Percentiles rank a stretch among this genome's conserved stretches.
Conservation (phyloP, 306 rosid species). For the Parietaria judaica region DNA sequence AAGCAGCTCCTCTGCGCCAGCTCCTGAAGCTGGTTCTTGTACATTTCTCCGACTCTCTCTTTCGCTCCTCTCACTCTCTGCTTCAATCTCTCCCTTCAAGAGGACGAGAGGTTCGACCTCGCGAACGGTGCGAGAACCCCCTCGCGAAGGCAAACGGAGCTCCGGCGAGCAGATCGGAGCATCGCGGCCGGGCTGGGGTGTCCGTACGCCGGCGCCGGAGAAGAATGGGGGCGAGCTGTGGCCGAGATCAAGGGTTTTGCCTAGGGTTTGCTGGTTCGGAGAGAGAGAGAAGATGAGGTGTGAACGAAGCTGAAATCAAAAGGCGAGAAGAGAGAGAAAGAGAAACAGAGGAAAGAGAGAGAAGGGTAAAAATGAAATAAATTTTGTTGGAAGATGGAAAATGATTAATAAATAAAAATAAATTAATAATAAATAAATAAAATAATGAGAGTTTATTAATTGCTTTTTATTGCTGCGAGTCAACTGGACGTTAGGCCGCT, state of each 20-base stretch:
- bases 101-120: not conserved
- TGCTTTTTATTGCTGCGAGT: slow-evolving; percentile 41
- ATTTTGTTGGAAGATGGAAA: slow-evolving; percentile 10
- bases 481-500: slow-evolving; percentile 57
- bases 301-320: slow-evolving; percentile 12
- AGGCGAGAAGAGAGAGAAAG: slow-evolving; percentile 9
- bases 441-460: slow-evolving; percentile 28
- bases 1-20: slow-evolving; percentile 99
- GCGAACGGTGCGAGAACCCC: not conserved
- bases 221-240: slow-evolving; percentile 9
- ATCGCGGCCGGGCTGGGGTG: not conserved
- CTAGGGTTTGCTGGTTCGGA: slow-evolving; percentile 8
- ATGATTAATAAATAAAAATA: slow-evolving; percentile 3
- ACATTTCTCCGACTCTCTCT: slow-evolving; percentile 54
- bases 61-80: slow-evolving; percentile 21
- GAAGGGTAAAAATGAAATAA: slow-evolving; percentile 4
- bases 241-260: slow-evolving; percentile 36
- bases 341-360: slow-evolving; percentile 1
- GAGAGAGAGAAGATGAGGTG: slow-evolving; percentile 11
- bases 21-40: slow-evolving; percentile 99
- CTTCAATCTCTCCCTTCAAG: not conserved
- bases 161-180: slow-evolving; percentile 47
- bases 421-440: not conserved
- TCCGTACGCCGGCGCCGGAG: slow-evolving; percentile 12
- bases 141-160: slow-evolving; percentile 1